Evolutionary conservation across 1,284 basidiomycete species (phyloP), one percentile per base, ranked within the genome.

Genomic region (Tilletia horrida): DNA sequence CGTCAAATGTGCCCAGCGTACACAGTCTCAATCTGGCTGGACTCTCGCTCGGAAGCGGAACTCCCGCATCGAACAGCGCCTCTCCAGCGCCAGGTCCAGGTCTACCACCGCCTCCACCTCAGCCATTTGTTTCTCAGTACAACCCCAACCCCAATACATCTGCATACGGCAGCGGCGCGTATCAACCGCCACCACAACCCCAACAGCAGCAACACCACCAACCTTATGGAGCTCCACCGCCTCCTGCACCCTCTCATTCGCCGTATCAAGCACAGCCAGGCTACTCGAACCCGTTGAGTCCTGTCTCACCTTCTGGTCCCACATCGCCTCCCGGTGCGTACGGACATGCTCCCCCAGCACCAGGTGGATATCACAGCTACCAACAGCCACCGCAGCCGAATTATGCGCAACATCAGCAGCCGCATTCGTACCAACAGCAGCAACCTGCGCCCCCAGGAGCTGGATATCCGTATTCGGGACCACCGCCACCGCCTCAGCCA

Each of bases 121-220:
- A 59, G 55, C 55, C 55, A 13, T 59, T 59, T 16, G 55, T 59
- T 13, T 13, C 55, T 16, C 27, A 59, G 7, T 59, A 59, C 31
- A 59, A 59, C 18, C 55, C 55, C 13, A 52, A n/a, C 16, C 7
- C 45, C 18, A 18, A 48, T 16, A 18, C 7, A 18, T 18, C 18
- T 23, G 45, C 45, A 23, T 18, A 27, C 21, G 23, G 23, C n/a
- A 21, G 21, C 25, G 50, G 35, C 35, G 7, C 55, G 55, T 40
- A 59, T 21, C 29, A 8, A 9, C 27, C 14, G 29, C 55, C 55
- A 29, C 55, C 55, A 35, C 55, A 59, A 14, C 16, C 80, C 3
- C 83, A 83, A 65, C 82, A 64, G 62, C 69, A 42, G 21, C 62
- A 47, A 3, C 62, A 47, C 6, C 62, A 44, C 13, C 61, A 44